phyloP scores from a whole-genome alignment of 108 stramenopile genomes.

The Craspedostauros australis region DNA sequence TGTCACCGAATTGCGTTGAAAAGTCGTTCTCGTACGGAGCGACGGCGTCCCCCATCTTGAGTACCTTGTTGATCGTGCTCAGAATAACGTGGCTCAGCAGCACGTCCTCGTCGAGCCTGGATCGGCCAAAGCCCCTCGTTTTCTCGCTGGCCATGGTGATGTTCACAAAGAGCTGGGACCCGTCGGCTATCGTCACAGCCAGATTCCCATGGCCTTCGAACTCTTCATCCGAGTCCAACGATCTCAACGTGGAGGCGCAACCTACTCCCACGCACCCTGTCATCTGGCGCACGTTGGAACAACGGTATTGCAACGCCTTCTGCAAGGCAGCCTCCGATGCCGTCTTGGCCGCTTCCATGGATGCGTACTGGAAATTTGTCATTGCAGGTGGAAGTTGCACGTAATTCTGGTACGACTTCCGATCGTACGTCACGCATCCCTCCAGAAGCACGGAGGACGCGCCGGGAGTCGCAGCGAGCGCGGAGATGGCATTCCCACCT shows the following conservation, averaged over 20 bases:
- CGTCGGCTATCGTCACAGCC: constrained; percentile 42
- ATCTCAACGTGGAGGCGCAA: constrained; percentile 52
- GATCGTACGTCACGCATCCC: constrained; percentile 58
- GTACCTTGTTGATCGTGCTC: constrained; percentile 10
- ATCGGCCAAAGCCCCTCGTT: not conserved
- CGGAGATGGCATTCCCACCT: constrained; percentile 51
- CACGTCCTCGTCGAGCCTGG: constrained; percentile 33
- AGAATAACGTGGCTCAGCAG: constrained; percentile 24
- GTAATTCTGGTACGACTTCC: constrained; percentile 54
- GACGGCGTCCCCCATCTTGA: too few species aligned
- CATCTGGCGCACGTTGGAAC: constrained; percentile 20
- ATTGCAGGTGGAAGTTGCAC: constrained; percentile 16
- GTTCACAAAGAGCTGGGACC: constrained; percentile 20
- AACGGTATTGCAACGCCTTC: constrained; percentile 38
- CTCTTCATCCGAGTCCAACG: constrained; percentile 2
- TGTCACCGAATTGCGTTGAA: too few species aligned
- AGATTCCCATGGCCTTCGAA: constrained; percentile 39
- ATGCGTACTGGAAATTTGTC: constrained; percentile 8
- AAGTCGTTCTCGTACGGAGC: too few species aligned
- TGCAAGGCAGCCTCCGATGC: constrained; percentile 53
- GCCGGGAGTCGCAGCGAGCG: constrained; percentile 61
- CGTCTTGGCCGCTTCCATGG: constrained; percentile 38
- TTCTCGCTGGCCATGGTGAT: not conserved
- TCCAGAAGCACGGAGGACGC: constrained; percentile 65
- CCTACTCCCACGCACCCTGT: constrained; percentile 49